phyloP scores from a whole-genome alignment of 192 early-diverging fungal species.

The Phlyctochytrium planicorne region DNA sequence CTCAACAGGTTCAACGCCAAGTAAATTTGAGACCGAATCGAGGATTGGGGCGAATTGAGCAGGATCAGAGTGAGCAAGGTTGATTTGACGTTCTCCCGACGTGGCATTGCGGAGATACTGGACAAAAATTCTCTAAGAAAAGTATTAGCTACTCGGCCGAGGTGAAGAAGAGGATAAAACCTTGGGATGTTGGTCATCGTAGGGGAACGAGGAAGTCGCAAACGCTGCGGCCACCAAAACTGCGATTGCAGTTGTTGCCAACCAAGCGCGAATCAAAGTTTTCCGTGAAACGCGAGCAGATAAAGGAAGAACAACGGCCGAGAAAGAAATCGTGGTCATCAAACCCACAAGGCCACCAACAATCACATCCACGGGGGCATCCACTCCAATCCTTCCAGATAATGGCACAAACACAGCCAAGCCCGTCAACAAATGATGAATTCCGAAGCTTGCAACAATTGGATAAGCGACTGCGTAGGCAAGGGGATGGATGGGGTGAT shows the following conservation, averaged over 20 bases:
- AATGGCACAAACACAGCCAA: slow-evolving; percentile 68
- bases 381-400: slow-evolving; percentile 64
- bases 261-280: not conserved
- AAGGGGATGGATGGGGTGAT: slow-evolving; percentile 22
- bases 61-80: slow-evolving; percentile 61
- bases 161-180: slow-evolving; percentile 23
- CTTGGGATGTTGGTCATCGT: slow-evolving; percentile 66
- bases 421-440: slow-evolving; percentile 10
- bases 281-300: slow-evolving; percentile 42
- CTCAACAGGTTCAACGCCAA: slow-evolving; percentile 32
- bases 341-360: slow-evolving; percentile 57
- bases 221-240: slow-evolving; percentile 32
- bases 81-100: slow-evolving; percentile 51
- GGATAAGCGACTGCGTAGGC: slow-evolving; percentile 23
- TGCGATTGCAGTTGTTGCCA: not conserved
- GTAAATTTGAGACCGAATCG: slow-evolving; percentile 33
- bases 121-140: slow-evolving; percentile 43
- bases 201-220: slow-evolving; percentile 21
- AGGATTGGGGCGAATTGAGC: slow-evolving; percentile 49
- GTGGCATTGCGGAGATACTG: slow-evolving; percentile 65
- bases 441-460: no score
- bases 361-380: slow-evolving; percentile 65
- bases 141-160: not conserved
- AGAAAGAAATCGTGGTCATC: slow-evolving; percentile 34
- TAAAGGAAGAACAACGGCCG: slow-evolving; percentile 50